Evolutionary conservation across 2,329 filamentous ascomycete genomes (phyloP).

Genomic region (Apiospora sp.): DNA sequence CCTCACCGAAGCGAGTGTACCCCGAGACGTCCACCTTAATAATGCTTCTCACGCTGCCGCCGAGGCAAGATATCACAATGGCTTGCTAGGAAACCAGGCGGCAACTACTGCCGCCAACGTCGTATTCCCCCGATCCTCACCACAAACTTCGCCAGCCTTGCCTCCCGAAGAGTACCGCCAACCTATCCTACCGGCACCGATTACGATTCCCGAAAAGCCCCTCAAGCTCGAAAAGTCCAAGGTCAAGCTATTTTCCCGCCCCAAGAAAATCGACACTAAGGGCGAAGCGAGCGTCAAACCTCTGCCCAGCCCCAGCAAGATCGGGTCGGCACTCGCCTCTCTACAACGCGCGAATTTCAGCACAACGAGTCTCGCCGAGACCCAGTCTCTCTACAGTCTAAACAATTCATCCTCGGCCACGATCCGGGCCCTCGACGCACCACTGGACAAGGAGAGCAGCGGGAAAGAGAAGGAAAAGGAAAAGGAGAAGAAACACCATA

Average conservation of each 20-base stretch:
- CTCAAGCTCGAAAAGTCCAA: constrained; percentile 74
- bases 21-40: constrained; percentile 63
- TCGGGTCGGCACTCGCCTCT: constrained; percentile 70
- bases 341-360: constrained; percentile 73
- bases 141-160: constrained; percentile 58
- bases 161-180: constrained; percentile 43
- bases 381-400: constrained; percentile 74
- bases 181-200: constrained; percentile 48
- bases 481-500: constrained; percentile 82
- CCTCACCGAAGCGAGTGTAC: constrained; percentile 70
- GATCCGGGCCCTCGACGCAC: constrained; percentile 68
- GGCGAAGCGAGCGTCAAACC: constrained; percentile 71
- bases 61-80: constrained; percentile 64
- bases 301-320: constrained; percentile 76
- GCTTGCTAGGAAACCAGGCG: constrained; percentile 66
- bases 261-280: constrained; percentile 77
- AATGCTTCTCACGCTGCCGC: constrained; percentile 27
- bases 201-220: constrained; percentile 62
- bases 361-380: constrained; percentile 75
- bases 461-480: constrained; percentile 58
- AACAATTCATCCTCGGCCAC: constrained; percentile 82
- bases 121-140: constrained; percentile 71
- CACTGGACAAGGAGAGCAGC: constrained; percentile 54
- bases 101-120: constrained; percentile 77
- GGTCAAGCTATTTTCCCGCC: constrained; percentile 82